Base-by-base conservation (phyloP, 495 filamentous ascomycete species). In the Hypoxylon fragiforme region DNA sequence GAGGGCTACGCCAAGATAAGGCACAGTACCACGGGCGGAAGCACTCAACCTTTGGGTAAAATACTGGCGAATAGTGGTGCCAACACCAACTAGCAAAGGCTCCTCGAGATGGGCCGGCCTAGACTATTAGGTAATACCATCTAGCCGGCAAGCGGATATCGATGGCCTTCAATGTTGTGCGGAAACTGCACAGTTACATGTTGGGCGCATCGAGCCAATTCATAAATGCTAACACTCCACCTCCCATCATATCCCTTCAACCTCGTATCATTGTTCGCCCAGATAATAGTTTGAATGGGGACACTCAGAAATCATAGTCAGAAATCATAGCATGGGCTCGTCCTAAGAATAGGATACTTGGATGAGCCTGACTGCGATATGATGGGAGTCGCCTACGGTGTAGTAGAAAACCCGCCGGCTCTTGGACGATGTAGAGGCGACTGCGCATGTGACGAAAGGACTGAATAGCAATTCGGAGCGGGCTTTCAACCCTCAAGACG, bases 231-330 rank as follows among this genome's bases (percentile, higher is more conserved):
- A 72, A 72, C 9, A 70, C 87, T 24, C 66, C 76, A n/a, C 76
- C 85, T 8, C 73, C 71, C 6, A 81, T 89, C 15, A 72, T 89
- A 0, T 65, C 71, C 21, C 72, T 78, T 0, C 73, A 77, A 37
- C 81, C 84, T 3, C 78, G 82, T 54, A 85, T 88, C 58, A 77
- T 89, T 78, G 80, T 88, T 45, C 86, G 88, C 53, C 73, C 86
- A 8, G 84, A 88, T 58, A 83, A 88, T 57, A 84, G 85, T 38
- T 90, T 84, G 82, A 76, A 82, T 54, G 87, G 80, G 83, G 68
- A 60, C 7, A 73, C 74, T n/a, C 85, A 88, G 59, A 71, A 82
- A 16, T 77, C 77, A 57, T 89, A 81, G 64, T 88, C 85, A 88
- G 59, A 71, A 82, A 16, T 77, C 77, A 57, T 89, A 81, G 64